Conservation (phyloP, 1,284 basidiomycete genomes). For the Heterobasidion occidentale region DNA sequence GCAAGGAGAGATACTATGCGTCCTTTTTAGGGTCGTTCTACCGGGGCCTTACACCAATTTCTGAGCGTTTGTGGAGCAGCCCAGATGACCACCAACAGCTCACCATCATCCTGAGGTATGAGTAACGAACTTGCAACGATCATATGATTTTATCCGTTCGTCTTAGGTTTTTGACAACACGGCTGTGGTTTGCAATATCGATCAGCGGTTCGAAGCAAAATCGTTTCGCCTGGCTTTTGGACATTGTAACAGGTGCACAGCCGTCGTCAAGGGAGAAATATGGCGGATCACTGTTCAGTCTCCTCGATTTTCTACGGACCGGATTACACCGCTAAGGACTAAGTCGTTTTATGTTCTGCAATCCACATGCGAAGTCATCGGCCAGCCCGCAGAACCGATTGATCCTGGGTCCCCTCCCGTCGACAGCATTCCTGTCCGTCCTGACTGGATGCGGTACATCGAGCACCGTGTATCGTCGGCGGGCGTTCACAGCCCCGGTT, state of each 20-base stretch:
- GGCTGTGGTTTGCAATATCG: slow-evolving; percentile 55
- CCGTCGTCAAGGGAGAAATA: slow-evolving; percentile 45
- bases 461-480: slow-evolving; percentile 12
- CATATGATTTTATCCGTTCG: neutral
- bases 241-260: slow-evolving; percentile 34
- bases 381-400: slow-evolving; percentile 18
- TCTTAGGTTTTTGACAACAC: slow-evolving; percentile 50
- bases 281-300: slow-evolving; percentile 41
- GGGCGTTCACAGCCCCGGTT: neutral
- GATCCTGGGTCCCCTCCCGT: neutral
- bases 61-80: slow-evolving; percentile 45
- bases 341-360: slow-evolving; percentile 49
- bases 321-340: too few species aligned
- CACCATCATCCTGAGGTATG: slow-evolving; percentile 47
- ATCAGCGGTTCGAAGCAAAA: slow-evolving; percentile 26
- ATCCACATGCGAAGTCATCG: slow-evolving; percentile 63
- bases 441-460: slow-evolving; percentile 61
- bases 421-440: slow-evolving; percentile 27
- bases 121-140: neutral
- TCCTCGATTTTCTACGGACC: neutral
- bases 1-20: slow-evolving; percentile 29
- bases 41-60: slow-evolving; percentile 25
- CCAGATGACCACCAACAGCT: slow-evolving; percentile 52
- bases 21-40: slow-evolving; percentile 42
- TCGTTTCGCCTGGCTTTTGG: slow-evolving; percentile 24